Base-by-base conservation (phyloP, 495 filamentous ascomycete species). In the Opeltia flavorubescens region DNA sequence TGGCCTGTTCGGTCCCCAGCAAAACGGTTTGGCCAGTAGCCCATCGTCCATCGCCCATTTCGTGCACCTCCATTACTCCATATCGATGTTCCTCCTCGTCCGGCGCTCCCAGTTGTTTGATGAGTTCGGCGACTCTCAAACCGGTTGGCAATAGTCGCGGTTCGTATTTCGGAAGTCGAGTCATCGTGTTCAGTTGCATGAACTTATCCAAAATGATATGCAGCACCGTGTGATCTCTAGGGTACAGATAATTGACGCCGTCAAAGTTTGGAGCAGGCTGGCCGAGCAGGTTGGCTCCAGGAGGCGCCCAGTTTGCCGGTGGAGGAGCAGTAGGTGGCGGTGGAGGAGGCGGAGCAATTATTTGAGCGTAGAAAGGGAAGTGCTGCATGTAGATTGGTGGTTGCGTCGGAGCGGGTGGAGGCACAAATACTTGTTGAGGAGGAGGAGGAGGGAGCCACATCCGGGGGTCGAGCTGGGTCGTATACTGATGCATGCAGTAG, bases 21-120 rank as follows among this genome's bases (percentile, higher is more conserved):
- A 47, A 24, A 15, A 60, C 23, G 5, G 52, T 51, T 1, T 11
- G 29, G 5, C 52, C 55, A 2, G 26, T 49, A 17, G 11, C 17
- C 47, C 50, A 62, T n/a, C 18, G 36, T 15, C 46, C 52, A 40
- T 58, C 50, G 1, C 59, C 58, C 26, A 43, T 0, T 17, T 60
- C 49, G 9, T 54, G 17, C n/a, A 47, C n/a, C 28, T 58, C 50
- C 20, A 51, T 54, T 3, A 60, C 26, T 0, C 55, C 54, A 43
- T 46, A 25, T 17, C 13, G 18, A 15, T 53, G 29, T n/a, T 43
- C 47, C 9, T 44, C 33, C 0, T 28, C 46, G n/a, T 18, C 31
- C 7, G 41, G 31, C 7, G 28, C 46, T 13, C 46, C 33, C 15
- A 48, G 51, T 34, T 38, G 46, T n/a, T 40, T 8, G 23, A 58